Base-by-base conservation (phyloP, 495 filamentous ascomycete genomes). In the Thermothielavioides terrestris region DNA sequence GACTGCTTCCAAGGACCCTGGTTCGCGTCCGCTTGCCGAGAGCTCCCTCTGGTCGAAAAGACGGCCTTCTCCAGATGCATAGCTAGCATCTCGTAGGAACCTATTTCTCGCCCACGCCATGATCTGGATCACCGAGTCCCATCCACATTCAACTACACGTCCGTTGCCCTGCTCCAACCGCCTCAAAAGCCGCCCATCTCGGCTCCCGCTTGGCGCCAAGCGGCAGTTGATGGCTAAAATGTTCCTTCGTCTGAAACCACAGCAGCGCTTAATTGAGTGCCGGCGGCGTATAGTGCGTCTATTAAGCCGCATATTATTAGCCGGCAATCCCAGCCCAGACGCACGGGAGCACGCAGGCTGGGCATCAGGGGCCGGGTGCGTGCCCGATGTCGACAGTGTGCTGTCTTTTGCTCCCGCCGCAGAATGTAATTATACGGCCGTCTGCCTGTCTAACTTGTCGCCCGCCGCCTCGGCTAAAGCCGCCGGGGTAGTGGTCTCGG, bases 211-310 rank as follows among this genome's bases (percentile, higher is more conserved):
- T 28, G 40, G 40, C 25, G 54, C 55, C 54, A 61, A 61, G 57
- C 55, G 60, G 53, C 46, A 59, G 60, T 55, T 55, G 60, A 54
- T 65, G 57, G 59, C 32, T 57, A 60, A 60, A 62, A 52, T 58
- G 41, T 43, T 21, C 45, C 53, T n/a, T 41, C 28, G 40, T 51
- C 28, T 55, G 53, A 55, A 51, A 55, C 53, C 27, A n/a, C n/a
- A n/a, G n/a, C n/a, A n/a, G 35, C 34, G 11, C 31, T 25, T 25
- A 27, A 31, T 50, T 43, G 30, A 49, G n/a, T 53, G 38, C 47
- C 26, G 11, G 10, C 7, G n/a, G 43, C 44, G 32, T 37, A 46
- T 27, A 41, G 38, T 22, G 44, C 44, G 23, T 23, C 27, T 20
- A n/a, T 52, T 55, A 58, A 57, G 40, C 55, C 46, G 35, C 34